Evolutionary conservation across 805 yeast species (phyloP), one percentile per base, ranked within the genome.

Genomic region (Nakazawaea pomicola): DNA sequence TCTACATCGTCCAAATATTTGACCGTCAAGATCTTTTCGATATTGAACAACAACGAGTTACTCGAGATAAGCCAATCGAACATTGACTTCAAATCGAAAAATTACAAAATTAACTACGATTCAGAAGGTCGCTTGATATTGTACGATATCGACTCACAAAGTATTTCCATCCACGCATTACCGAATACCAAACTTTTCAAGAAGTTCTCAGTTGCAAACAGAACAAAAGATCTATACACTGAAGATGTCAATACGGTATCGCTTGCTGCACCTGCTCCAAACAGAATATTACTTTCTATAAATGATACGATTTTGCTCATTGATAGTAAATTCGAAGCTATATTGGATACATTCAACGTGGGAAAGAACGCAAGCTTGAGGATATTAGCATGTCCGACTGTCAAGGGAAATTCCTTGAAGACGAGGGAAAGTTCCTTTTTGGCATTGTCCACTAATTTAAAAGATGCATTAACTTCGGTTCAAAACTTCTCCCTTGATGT

Each of bases 401-500:
- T 71, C 14, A 61, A 56, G 29, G 80, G 80, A n/a, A 56, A 52
- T 36, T 58, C 78, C 3, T 43, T 59, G 12, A 67, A 60, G 44
- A 57, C 71, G 3, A 58, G 59, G 38, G 60, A 60, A 32, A 61
- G 79, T 1, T 61, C 64, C 53, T 70, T 68, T 9, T 51, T 73
- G 40, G 65, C 62, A 43, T 57, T 71, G 36, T 57, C 67, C 40
- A 61, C 60, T 40, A 68, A 68, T 41, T 53, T 56, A 9, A 68
- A 65, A 45, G 70, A 71, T 44, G 70, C 71, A 38, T 61, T 62
- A 34, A 63, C 69, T 28, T 60, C 65, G 31, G 56, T 76, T 41
- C 67, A 70, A 46, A 58, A 72, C 41, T 57, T 72, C 41, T 66
- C 69, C 37, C 58, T 81, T 29, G 76, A 80, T 45, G 76, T 79